Evolutionary conservation across 495 filamentous ascomycete species (phyloP).

Genomic region (Neurospora sp.): DNA sequence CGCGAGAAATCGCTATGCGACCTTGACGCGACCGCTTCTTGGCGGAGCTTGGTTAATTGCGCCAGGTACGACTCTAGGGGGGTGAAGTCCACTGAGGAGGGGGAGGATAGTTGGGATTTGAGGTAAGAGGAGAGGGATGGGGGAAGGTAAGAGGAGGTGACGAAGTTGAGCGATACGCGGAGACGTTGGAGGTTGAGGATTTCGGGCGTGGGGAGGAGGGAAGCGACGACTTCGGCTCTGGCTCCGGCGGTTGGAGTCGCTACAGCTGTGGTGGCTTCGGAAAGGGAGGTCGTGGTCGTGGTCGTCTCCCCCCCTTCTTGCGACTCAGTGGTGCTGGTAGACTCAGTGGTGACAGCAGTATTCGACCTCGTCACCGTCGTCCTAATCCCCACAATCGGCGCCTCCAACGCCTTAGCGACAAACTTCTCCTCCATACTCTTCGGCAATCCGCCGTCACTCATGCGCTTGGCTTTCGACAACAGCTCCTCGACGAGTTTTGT

Average conservation of each 20-base stretch:
- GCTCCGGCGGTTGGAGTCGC: conserved; percentile 1
- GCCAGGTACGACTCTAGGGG: conserved; percentile 58
- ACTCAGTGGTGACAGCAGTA: neutral
- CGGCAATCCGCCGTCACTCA: conserved; percentile 55
- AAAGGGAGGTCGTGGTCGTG: conserved; percentile 30
- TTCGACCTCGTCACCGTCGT: conserved; percentile 10
- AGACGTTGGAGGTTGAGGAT: conserved; percentile 58
- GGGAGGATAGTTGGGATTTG: conserved; percentile 32
- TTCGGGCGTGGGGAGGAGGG: conserved; percentile 39
- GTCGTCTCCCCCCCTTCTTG: conserved; percentile 13
- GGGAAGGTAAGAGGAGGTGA: conserved; percentile 63
- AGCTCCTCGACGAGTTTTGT: conserved; percentile 59
- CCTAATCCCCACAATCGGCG: conserved; percentile 57
- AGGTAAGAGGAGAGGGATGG: conserved; percentile 38
- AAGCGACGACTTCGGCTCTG: conserved; percentile 19
- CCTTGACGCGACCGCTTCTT: conserved; percentile 57
- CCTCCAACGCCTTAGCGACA: conserved; percentile 61
- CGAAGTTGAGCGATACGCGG: conserved; percentile 64
- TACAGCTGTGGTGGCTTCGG: conserved; percentile 10
- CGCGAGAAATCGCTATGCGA: conserved; percentile 57
- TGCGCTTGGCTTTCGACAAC: conserved; percentile 58
- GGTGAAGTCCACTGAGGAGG: conserved; percentile 47
- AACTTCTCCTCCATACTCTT: conserved; percentile 79
- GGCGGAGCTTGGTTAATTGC: conserved; percentile 50
- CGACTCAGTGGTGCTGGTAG: neutral